Evolutionary conservation across 192 early-diverging fungal genomes (phyloP).

Genomic region (Thamnidium elegans): DNA sequence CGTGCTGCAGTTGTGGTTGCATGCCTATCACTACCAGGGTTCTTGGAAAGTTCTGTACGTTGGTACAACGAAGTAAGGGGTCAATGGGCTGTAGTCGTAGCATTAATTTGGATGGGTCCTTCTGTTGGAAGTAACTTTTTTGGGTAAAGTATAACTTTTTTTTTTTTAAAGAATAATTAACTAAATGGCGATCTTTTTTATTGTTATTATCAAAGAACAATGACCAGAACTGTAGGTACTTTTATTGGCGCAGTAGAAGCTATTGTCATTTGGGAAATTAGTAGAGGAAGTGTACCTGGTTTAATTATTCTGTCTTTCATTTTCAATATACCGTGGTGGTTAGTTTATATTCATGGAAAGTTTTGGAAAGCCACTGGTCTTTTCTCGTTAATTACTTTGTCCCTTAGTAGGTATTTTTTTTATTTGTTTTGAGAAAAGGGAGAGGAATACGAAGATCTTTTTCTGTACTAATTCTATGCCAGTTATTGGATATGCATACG

Average conservation of each 20-base stretch:
- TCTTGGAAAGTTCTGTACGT: constrained; percentile 21
- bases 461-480: background rate
- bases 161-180: background rate
- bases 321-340: constrained; percentile 33
- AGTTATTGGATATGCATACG: constrained; percentile 33
- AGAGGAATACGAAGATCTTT: background rate
- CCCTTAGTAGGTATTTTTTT: constrained; percentile 28
- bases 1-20: constrained; percentile 29
- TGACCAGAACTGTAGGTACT: constrained; percentile 31
- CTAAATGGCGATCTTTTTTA: background rate
- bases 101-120: constrained; percentile 37
- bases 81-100: constrained; percentile 38
- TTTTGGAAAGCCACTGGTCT: constrained; percentile 37
- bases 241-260: constrained; percentile 26
- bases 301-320: constrained; percentile 25
- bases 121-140: constrained; percentile 35
- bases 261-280: constrained; percentile 36
- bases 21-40: constrained; percentile 29
- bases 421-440: background rate
- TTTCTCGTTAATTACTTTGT: constrained; percentile 35
- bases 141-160: constrained; percentile 22
- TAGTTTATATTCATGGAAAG: constrained; percentile 29
- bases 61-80: constrained; percentile 31
- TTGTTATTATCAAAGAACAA: constrained; percentile 16
- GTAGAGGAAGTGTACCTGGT: constrained; percentile 7